Conservation (phyloP, 352 stramenopile genomes). For the Globisporangium recalcitrans region DNA sequence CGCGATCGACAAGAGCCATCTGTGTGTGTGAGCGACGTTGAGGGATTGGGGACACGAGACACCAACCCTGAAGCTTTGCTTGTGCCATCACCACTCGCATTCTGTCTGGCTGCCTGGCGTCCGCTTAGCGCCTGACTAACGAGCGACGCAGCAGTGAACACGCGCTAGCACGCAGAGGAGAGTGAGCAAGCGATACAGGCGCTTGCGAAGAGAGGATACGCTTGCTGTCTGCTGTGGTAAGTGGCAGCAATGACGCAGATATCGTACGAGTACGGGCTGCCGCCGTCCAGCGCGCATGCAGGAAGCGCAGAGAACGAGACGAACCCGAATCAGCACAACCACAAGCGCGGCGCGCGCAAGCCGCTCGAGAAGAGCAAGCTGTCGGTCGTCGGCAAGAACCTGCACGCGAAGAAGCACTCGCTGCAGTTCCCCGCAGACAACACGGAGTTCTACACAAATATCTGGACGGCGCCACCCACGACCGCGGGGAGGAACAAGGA, state of each 20-base stretch:
- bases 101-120: neutral
- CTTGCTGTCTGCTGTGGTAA: neutral
- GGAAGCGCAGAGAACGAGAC: neutral
- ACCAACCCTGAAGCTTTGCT: neutral
- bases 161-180: neutral
- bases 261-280: constrained; percentile 11
- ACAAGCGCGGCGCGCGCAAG: constrained; percentile 34
- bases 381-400: constrained; percentile 30
- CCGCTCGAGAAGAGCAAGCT: constrained; percentile 54
- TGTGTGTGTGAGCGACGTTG: neutral
- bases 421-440: constrained; percentile 32
- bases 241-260: constrained; percentile 13
- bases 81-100: neutral
- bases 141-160: neutral
- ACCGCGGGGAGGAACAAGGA: constrained; percentile 18
- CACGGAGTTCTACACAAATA: constrained; percentile 81
- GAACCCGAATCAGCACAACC: neutral
- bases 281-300: neutral
- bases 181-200: neutral
- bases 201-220: neutral
- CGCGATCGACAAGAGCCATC: too few relatives aligned
- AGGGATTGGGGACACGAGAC: neutral
- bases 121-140: neutral
- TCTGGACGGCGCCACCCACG: constrained; percentile 40
- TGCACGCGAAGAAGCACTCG: constrained; percentile 35